These are phyloP conservation scores for Epichloe baconii DNA, from an alignment of 2,329 filamentous ascomycete species.

Conservation along the genomic window DNA sequence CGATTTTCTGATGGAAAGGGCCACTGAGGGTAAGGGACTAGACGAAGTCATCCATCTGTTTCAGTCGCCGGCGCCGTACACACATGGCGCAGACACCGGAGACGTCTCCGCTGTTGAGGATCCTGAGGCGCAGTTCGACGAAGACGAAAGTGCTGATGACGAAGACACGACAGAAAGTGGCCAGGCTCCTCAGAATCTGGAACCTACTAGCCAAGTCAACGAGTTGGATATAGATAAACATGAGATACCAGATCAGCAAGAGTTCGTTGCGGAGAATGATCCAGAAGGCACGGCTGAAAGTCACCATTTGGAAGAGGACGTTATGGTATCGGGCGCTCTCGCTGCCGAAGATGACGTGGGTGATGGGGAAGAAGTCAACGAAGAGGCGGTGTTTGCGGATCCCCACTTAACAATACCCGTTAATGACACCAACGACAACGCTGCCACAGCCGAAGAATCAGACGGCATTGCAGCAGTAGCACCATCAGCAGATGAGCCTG, in stretches of 20 bases:
- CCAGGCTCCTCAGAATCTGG: constrained; percentile 10
- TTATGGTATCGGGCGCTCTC: constrained; percentile 4
- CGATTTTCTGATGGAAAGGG: constrained; percentile 27
- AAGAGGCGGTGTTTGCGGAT: constrained; percentile 9
- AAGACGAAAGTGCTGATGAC: constrained; percentile 11
- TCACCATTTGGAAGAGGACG: background rate
- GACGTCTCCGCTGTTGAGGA: constrained; percentile 1
- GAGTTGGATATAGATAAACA: background rate
- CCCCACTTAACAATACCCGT: background rate
- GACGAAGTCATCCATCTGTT: constrained; percentile 28
- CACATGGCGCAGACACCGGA: background rate
- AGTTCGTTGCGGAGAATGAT: background rate
- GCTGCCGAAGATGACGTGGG: constrained; percentile 10
- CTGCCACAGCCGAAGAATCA: background rate
- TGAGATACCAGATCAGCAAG: background rate
- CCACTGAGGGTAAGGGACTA: constrained; percentile 26
- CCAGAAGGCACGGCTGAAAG: background rate
- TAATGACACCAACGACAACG: background rate
- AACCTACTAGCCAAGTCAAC: background rate
- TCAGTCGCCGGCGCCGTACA: constrained; percentile 11
- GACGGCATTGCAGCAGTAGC: background rate
- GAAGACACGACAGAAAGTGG: constrained; percentile 8
- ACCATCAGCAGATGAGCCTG: background rate
- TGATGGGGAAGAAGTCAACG: constrained; percentile 9
- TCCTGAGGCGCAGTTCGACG: constrained; percentile 8